Conservation (phyloP, 2,329 filamentous ascomycete genomes). For the Ceratocystis cacaofunesta region DNA sequence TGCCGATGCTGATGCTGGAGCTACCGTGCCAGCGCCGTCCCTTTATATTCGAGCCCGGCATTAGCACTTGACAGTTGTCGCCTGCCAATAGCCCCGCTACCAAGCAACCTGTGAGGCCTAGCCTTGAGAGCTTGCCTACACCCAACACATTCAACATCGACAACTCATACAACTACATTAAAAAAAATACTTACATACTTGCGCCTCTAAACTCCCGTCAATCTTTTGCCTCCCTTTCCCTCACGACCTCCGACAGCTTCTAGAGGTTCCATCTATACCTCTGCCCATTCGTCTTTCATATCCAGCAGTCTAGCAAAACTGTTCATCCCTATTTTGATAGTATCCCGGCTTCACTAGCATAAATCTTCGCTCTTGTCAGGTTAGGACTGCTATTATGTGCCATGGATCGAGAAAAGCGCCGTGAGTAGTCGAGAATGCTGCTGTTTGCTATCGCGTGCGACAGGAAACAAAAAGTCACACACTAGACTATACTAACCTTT, state of each 20-base stretch:
- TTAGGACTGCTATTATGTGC: constrained; percentile 16
- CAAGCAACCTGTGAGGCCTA: background rate
- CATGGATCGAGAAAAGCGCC: constrained; percentile 17
- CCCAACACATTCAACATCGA: too few relatives aligned
- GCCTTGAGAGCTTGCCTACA: background rate
- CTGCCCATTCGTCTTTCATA: too few relatives aligned
- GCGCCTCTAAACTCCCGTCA: background rate
- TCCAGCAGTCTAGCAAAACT: too few relatives aligned
- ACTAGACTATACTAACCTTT: background rate
- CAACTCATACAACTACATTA: background rate
- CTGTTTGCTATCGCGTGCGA: too few relatives aligned
- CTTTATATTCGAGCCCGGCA: constrained; percentile 15
- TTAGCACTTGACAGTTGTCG: constrained; percentile 14
- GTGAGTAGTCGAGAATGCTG: background rate
- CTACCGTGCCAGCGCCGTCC: constrained; percentile 14
- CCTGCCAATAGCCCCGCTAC: background rate
- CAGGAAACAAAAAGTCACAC: too few relatives aligned
- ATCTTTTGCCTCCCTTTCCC: background rate
- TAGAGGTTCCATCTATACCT: too few relatives aligned
- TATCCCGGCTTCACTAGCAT: background rate
- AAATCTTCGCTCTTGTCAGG: background rate
- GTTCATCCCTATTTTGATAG: too few relatives aligned
- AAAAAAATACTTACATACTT: background rate
- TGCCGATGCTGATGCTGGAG: constrained; percentile 16
- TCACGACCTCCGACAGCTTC: too few relatives aligned